Evolutionary conservation across 305 asterid genomes (phyloP), one percentile per base, ranked within the genome.

Genomic region (Salvia sclarea): DNA sequence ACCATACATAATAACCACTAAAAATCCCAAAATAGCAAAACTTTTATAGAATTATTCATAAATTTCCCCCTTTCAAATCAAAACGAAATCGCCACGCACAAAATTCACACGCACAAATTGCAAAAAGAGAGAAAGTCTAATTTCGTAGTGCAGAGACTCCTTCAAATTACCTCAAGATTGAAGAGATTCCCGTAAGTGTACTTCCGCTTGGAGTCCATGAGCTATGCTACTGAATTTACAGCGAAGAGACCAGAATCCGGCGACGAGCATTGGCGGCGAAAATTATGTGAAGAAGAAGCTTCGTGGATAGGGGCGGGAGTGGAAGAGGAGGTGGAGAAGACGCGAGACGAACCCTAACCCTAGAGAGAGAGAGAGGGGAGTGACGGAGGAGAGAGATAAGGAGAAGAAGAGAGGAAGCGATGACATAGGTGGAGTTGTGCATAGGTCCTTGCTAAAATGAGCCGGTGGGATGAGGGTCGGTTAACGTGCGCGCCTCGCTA

Each of bases 121-220:
- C 64, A n/a, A 70, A 43, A 53, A 22, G 52, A 53, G 47, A 69
- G 12, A 70, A 21, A 70, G 63, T 30, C 66, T 72, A 60, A 61
- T 58, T 49, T 18, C 35, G 28, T 61, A 61, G 38, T 35, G 31
- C 5, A 59, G 67, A 68, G 61, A 22, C 49, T 48, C 70, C 76
- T 20, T 18, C 44, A 69, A 55, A 48, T 56, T 79, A 95, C 99
- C 99, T 95, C 98, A 73, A 95, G 99, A 85, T 91, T 95, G 88
- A 95, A 95, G 70, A 95, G 97, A 80, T 86, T 89, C 9, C 89
- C 76, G 69, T 86, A 84, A 8, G 95, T 82, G 45, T 81, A 81
- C 49, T 81, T 80, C 75, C 81, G 61, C 70, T 80, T 89, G 65
- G 92, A 63, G 85, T 94, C 96, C 99, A 94, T 94, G 64, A 66